Percentiles rank a stretch among this genome's conserved stretches.
These are phyloP conservation scores for Acanthamoeba rhysodes DNA, from an alignment of 208 protist species.

Conservation along the genomic window DNA sequence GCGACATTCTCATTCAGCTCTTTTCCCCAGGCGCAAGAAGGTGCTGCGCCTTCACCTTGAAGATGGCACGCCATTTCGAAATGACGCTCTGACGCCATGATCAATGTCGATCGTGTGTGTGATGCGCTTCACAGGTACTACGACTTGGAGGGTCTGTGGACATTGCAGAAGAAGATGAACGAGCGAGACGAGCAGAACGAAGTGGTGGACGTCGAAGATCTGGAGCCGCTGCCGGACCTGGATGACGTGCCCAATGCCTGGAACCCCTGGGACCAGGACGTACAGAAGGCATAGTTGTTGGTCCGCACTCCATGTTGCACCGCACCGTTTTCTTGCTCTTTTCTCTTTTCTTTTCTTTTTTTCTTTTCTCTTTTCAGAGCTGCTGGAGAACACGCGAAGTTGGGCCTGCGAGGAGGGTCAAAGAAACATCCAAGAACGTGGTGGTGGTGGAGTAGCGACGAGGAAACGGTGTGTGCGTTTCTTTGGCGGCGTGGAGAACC, in stretches of 20 bases:
- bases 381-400: too few species aligned
- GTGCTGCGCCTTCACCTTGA: background rate
- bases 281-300: background rate
- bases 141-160: slow-evolving; percentile 64
- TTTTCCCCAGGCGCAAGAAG: slow-evolving; percentile 51
- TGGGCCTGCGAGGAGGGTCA: too few species aligned
- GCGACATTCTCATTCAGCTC: slow-evolving; percentile 34
- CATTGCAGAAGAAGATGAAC: background rate
- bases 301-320: too few species aligned
- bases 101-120: background rate
- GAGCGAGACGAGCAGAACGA: background rate
- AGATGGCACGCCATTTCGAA: background rate
- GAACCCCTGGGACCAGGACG: slow-evolving; percentile 67
- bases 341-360: too few species aligned
- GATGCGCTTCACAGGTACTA: slow-evolving; percentile 10
- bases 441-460: too few species aligned
- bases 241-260: slow-evolving; percentile 64
- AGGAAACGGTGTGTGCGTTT: too few species aligned
- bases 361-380: too few species aligned
- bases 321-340: too few species aligned
- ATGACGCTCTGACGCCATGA: background rate
- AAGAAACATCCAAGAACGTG: too few species aligned
- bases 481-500: too few species aligned
- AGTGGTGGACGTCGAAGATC: slow-evolving; percentile 43
- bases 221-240: slow-evolving; percentile 60